Evolutionary conservation across 495 filamentous ascomycete species (phyloP).

Genomic region (Aspergillus olivimuriae): DNA sequence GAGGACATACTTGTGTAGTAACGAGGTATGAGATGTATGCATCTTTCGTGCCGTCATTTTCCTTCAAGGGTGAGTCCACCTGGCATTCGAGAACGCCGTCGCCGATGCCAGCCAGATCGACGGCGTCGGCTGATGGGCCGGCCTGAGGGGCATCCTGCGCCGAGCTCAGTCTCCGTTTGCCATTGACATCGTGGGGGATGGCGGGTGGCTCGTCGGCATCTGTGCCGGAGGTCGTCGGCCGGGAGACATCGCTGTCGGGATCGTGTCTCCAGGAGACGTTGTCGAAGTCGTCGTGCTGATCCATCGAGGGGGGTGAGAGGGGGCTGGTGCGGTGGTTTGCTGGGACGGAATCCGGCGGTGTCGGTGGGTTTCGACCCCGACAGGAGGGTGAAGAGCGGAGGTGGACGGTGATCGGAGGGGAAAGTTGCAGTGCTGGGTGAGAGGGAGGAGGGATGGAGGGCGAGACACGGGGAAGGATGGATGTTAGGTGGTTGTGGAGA

Average conservation of each 20-base stretch:
- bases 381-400: neutral
- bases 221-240: conserved; percentile 41
- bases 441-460: neutral
- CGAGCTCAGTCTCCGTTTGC: conserved; percentile 47
- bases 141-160: conserved; percentile 44
- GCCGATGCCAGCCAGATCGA: conserved; percentile 62
- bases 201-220: conserved; percentile 30
- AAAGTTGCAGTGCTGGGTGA: neutral
- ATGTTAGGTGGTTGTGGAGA: neutral
- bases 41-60: conserved; percentile 96
- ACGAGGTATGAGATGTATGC: conserved; percentile 93
- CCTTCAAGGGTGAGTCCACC: conserved; percentile 78
- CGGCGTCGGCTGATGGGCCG: conserved; percentile 47
- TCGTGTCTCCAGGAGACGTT: conserved; percentile 53
- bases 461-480: too few species aligned
- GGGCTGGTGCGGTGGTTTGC: too few species aligned
- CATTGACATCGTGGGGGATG: conserved; percentile 37
- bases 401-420: neutral
- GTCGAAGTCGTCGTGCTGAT: conserved; percentile 52
- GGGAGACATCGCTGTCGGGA: conserved; percentile 43
- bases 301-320: conserved; percentile 42
- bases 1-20: conserved; percentile 68
- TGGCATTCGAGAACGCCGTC: conserved; percentile 77
- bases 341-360: neutral
- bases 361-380: neutral